A percentile compares a stretch with the other conserved stretches of the same genome.
These are phyloP conservation scores for Choiromyces venosus DNA, from an alignment of 495 filamentous ascomycete species.

Conservation along the genomic window DNA sequence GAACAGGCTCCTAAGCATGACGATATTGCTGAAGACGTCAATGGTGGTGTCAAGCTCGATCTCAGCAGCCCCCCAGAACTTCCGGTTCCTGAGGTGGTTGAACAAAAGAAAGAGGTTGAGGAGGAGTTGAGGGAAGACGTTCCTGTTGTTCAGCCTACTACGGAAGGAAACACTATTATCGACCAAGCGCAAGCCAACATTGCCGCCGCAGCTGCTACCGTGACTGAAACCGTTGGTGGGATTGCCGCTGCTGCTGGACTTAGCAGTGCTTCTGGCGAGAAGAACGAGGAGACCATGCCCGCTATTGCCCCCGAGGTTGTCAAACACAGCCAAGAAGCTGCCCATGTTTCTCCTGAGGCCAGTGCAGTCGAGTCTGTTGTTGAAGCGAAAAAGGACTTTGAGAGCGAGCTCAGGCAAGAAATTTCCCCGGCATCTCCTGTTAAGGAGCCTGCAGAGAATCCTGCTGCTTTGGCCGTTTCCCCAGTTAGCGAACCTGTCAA, in stretches of 20 bases:
- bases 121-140: conserved; percentile 58
- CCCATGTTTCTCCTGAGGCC: conserved; percentile 27
- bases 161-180: conserved; percentile 52
- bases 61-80: background rate
- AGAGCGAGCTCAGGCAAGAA: conserved; percentile 33
- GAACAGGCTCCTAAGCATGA: conserved; percentile 65
- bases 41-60: conserved; percentile 64
- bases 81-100: conserved; percentile 51
- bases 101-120: conserved; percentile 58
- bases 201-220: conserved; percentile 46
- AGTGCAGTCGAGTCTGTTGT: conserved; percentile 55
- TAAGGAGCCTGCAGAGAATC: background rate
- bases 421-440: conserved; percentile 29
- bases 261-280: conserved; percentile 36
- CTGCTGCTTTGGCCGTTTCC: background rate
- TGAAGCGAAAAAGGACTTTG: conserved; percentile 57
- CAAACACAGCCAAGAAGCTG: conserved; percentile 24
- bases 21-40: conserved; percentile 52
- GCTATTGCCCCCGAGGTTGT: conserved; percentile 33
- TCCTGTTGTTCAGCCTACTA: conserved; percentile 52
- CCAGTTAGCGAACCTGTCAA: conserved; percentile 12
- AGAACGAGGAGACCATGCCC: conserved; percentile 39
- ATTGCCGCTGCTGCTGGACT: conserved; percentile 32
- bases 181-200: conserved; percentile 49
- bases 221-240: conserved; percentile 39